A percentile compares a stretch with the other conserved stretches of the same genome.
phyloP scores from a whole-genome alignment of 352 stramenopile genomes.

The Pythium coloratum region DNA sequence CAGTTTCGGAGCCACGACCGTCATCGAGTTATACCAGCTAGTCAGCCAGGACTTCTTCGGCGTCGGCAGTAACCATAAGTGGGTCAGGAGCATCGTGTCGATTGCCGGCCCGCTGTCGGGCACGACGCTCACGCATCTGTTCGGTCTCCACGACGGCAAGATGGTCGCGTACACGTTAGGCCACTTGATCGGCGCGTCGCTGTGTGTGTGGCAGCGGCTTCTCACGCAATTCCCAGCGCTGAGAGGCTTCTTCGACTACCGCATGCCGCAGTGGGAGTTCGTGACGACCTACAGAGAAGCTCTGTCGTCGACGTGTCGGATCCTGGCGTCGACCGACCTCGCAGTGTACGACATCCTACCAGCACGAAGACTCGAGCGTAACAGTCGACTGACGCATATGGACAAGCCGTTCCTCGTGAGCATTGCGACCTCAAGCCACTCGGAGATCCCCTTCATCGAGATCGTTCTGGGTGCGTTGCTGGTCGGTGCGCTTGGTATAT shows the following conservation, averaged over 20 bases:
- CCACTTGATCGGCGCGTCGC: slow-evolving; percentile 39
- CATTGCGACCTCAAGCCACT: slow-evolving; percentile 56
- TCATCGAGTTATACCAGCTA: slow-evolving; percentile 74
- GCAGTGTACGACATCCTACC: slow-evolving; percentile 54
- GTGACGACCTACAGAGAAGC: slow-evolving; percentile 36
- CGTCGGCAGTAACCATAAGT: slow-evolving; percentile 50
- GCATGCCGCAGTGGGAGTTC: slow-evolving; percentile 59
- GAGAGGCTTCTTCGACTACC: slow-evolving; percentile 42
- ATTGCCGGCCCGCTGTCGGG: slow-evolving; percentile 62
- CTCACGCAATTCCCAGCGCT: slow-evolving; percentile 44
- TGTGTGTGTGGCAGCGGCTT: slow-evolving; percentile 47
- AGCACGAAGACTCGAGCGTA: slow-evolving; percentile 46
- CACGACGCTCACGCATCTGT: slow-evolving; percentile 52
- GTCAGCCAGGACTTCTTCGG: slow-evolving; percentile 55
- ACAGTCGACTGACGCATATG: slow-evolving; percentile 53
- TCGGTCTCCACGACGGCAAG: slow-evolving; percentile 39
- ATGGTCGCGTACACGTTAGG: slow-evolving; percentile 36
- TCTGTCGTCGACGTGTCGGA: slow-evolving; percentile 32
- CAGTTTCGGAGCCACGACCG: slow-evolving; percentile 62
- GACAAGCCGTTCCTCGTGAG: slow-evolving; percentile 63
- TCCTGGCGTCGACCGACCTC: slow-evolving; percentile 44
- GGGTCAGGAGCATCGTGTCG: slow-evolving; percentile 58
- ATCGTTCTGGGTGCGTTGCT: slow-evolving; percentile 21
- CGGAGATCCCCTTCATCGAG: slow-evolving; percentile 42
- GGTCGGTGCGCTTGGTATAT: background rate